Evolutionary conservation across 169 alveolate species (phyloP).

Genomic region (Cryptosporidium parvum): DNA sequence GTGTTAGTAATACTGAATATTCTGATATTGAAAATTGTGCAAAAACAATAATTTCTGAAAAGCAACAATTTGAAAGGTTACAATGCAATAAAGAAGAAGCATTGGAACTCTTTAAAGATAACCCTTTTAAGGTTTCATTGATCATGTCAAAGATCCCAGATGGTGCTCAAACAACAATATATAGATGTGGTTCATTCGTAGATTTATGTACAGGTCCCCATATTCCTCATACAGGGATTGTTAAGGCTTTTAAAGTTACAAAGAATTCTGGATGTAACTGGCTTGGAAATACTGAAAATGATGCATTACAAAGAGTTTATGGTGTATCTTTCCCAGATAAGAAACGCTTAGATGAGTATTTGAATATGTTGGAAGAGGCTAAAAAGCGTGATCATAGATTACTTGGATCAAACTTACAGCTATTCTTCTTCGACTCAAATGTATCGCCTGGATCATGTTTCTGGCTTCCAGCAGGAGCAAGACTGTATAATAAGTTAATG

Average conservation of each 20-base stretch:
- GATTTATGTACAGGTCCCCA: slow-evolving; percentile 99
- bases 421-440: slow-evolving; percentile 94
- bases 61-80: slow-evolving; percentile 94
- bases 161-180: slow-evolving; percentile 94
- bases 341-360: slow-evolving; percentile 93
- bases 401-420: slow-evolving; percentile 92
- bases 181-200: slow-evolving; percentile 97
- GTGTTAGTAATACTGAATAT: slow-evolving; percentile 29
- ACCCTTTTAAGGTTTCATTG: slow-evolving; percentile 97
- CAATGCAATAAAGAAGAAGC: slow-evolving; percentile 97
- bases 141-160: slow-evolving; percentile 96
- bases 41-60: slow-evolving; percentile 84
- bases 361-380: slow-evolving; percentile 95
- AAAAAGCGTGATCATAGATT: slow-evolving; percentile 98
- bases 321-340: slow-evolving; percentile 98
- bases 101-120: slow-evolving; percentile 92
- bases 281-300: slow-evolving; percentile 95
- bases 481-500: slow-evolving; percentile 94
- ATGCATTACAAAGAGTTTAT: slow-evolving; percentile 97
- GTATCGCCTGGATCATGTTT: slow-evolving; percentile 92
- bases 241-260: slow-evolving; percentile 94
- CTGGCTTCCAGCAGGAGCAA: slow-evolving; percentile 97
- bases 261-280: slow-evolving; percentile 99
- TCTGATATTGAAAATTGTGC: slow-evolving; percentile 81
- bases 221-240: slow-evolving; percentile 93